Evolutionary conservation across 306 rosid species (phyloP).

Genomic region (Lathyrus aphaca): DNA sequence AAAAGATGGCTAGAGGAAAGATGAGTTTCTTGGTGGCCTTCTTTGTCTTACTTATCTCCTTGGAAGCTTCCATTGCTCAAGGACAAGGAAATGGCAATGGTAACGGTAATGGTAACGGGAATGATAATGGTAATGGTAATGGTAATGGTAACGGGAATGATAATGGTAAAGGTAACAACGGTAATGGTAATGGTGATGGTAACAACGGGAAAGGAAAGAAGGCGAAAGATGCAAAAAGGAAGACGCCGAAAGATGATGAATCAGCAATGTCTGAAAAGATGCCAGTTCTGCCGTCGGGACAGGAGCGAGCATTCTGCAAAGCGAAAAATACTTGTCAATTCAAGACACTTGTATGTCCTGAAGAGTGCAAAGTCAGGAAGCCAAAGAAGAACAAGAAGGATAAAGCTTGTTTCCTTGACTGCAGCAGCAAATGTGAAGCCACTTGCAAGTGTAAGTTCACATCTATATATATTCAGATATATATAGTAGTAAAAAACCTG

Average conservation of each 20-base stretch:
- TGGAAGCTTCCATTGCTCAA: slow-evolving; percentile 50
- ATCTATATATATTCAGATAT: neutral
- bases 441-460: slow-evolving; percentile 74
- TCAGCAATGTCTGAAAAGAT: slow-evolving; percentile 41
- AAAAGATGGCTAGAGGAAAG: slow-evolving; percentile 51
- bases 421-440: slow-evolving; percentile 77
- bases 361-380: slow-evolving; percentile 59
- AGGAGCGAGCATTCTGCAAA: slow-evolving; percentile 62
- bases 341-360: slow-evolving; percentile 59
- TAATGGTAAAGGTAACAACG: neutral
- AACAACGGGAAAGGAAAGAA: neutral
- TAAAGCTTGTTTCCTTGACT: slow-evolving; percentile 70
- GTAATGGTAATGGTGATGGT: neutral
- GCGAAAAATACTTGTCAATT: slow-evolving; percentile 45
- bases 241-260: slow-evolving; percentile 25
- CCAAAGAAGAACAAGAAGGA: slow-evolving; percentile 74
- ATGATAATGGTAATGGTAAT: neutral
- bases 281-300: slow-evolving; percentile 45
- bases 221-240: neutral
- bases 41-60: slow-evolving; percentile 47
- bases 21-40: slow-evolving; percentile 42
- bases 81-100: slow-evolving; percentile 33
- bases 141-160: slow-evolving; percentile 13
- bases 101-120: slow-evolving; percentile 4
- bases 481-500: neutral